Evolutionary conservation across 192 early-diverging fungal species (phyloP), one percentile per base, ranked within the genome.

Genomic region (Linnemannia zychae): DNA sequence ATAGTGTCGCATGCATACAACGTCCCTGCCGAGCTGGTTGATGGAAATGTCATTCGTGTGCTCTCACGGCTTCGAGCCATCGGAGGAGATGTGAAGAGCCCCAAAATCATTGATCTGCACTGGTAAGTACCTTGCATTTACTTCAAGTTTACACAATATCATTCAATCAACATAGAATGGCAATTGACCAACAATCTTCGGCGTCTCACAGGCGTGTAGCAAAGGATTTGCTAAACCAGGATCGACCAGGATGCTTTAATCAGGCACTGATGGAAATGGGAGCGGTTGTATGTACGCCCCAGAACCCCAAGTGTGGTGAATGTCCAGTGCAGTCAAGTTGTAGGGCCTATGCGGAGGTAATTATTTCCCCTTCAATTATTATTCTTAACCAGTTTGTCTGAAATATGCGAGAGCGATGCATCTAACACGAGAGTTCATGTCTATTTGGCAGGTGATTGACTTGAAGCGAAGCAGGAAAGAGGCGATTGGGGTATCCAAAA

Each of bases 211-310:
- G 93, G 94, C 71, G 86, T 33, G 82, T 94, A 12, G 94, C 95
- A 12, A 84, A 82, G 46, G 72, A 78, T 34, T 66, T 95, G 24
- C 80, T 96, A 16, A 89, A 92, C 38, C 63, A 71, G 11, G 77
- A 85, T 12, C 88, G 90, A 20, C 94, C 95, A 36, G 95, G 95
- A 13, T 91, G 94, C 66, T 95, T 94, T 71, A 96, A 96, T 76
- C 95, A 96, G 68, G 93, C 93, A 13, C 57, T 96, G 66, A 96
- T 96, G 95, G 95, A 96, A 85, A 84, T 95, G 7, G 95, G 95
- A 1, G 93, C 95, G 1, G 90, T 89, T 12, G 80, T 96, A 6
- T 96, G 95, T 82, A 94, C 92, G 5, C 95, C 95, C 2, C 87
- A 87, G 70, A 91, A 91, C 31, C 94, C 94, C 33, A 74, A 82